Base-by-base conservation (phyloP, 441 rosid species). In the Adansonia grandidieri region DNA sequence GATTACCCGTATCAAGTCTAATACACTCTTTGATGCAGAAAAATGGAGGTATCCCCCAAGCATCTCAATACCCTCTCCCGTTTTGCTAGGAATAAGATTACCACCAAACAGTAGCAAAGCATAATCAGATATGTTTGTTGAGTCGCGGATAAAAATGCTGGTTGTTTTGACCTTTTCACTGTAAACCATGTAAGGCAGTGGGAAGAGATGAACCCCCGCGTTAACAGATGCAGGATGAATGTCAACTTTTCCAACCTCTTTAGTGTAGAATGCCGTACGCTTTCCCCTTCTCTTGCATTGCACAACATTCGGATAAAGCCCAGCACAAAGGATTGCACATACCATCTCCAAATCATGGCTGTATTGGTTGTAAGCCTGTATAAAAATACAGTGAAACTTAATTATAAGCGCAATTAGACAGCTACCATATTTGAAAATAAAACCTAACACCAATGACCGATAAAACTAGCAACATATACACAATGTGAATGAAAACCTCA, bases 221-320 rank as follows among this genome's bases (percentile, higher is more conserved):
- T 92, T 93, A 63, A 96, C 99, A n/a, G 99, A 96, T 68, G 91
- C 94, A 9, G 98, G 99, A 85, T 96, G 99, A 58, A 96, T 87
- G 80, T 91, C 97, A 48, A 96, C 98, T 84, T 92, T 92, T 76
- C 99, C 98, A n/a, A 92, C 90, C 84, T 96, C 99, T 86, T 94
- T 96, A 13, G 97, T 90, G 87, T 90, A 94, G 82, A 94, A 89
- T 42, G 90, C 97, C 0, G 88, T 90, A 19, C 99, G 93, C 77
- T 96, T 96, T 80, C 99, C 99, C 86, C 93, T 89, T 83, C 93
- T 90, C 87, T 96, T 92, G 92, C 99, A 96, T 75, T 92, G 99
- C 83, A 96, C 97, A 64, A 94, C 97, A 69, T 94, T 96, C 76
- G 99, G 99, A 86, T 89, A 96, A 77, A 96, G 96, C 65, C 99